Evolutionary conservation across 2,329 filamentous ascomycete species (phyloP).

Genomic region (Cladosporium sp.): DNA sequence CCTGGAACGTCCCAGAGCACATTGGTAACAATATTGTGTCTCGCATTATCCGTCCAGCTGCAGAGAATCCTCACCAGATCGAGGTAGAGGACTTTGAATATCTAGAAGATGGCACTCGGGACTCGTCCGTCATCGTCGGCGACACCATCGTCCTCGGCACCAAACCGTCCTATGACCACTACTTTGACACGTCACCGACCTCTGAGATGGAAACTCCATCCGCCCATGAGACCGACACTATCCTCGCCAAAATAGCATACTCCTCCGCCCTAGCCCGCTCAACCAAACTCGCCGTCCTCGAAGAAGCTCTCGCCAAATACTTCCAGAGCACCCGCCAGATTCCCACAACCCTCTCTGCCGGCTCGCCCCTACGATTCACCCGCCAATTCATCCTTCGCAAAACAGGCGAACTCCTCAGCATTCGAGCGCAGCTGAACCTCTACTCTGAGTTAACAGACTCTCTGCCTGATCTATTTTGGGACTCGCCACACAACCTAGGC

Average conservation of each 20-base stretch:
- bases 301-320: constrained; percentile 76
- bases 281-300: constrained; percentile 89
- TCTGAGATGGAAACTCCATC: constrained; percentile 7
- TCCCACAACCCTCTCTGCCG: constrained; percentile 69
- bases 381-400: constrained; percentile 83
- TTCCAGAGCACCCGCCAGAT: constrained; percentile 83
- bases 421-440: constrained; percentile 89
- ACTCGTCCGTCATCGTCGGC: constrained; percentile 74
- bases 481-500: constrained; percentile 79
- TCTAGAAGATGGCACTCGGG: constrained; percentile 65
- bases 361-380: constrained; percentile 59
- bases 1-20: constrained; percentile 79
- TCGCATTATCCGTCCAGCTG: constrained; percentile 68
- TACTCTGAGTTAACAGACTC: constrained; percentile 96
- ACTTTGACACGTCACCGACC: constrained; percentile 18
- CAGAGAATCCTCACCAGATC: constrained; percentile 68
- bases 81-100: constrained; percentile 92
- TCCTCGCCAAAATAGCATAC: constrained; percentile 92
- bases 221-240: constrained; percentile 47
- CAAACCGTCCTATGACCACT: constrained; percentile 38
- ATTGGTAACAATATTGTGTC: constrained; percentile 67
- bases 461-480: constrained; percentile 95
- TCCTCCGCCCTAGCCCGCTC: constrained; percentile 88
- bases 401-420: constrained; percentile 83
- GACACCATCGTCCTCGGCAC: constrained; percentile 89